Evolutionary conservation across 129 eudicot genomes (phyloP).

Genomic region (Solidago caesia): DNA sequence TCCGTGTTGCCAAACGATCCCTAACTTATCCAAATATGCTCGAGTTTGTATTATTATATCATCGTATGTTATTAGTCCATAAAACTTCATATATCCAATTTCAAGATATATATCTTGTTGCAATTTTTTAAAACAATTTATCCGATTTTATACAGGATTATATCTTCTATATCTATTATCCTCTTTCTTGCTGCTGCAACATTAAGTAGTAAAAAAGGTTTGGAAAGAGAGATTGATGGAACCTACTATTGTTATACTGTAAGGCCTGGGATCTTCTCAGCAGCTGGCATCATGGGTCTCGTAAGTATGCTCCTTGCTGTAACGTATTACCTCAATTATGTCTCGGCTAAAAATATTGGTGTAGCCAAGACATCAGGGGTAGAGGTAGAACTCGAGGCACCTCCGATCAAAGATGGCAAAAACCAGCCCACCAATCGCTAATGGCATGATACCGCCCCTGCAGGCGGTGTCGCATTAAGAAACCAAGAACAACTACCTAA

Average conservation of each 20-base stretch:
- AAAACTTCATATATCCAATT: not conserved
- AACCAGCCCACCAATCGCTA: not conserved
- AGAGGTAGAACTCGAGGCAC: slow-evolving; percentile 24
- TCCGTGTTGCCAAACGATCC: slow-evolving; percentile 12
- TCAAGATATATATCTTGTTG: not conserved
- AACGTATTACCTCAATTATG: slow-evolving; percentile 19
- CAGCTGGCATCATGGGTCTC: slow-evolving; percentile 20
- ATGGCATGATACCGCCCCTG: not conserved
- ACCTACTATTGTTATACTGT: slow-evolving; percentile 17
- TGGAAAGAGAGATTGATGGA: not conserved
- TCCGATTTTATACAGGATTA: slow-evolving; percentile 18
- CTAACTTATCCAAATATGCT: not conserved
- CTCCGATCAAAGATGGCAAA: not conserved
- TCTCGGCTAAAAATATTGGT: not conserved
- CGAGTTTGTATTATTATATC: slow-evolving; percentile 20
- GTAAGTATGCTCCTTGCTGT: slow-evolving; percentile 18
- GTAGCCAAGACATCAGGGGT: not conserved
- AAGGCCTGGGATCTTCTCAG: slow-evolving; percentile 10
- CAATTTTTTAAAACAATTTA: not conserved
- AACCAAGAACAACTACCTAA: not conserved
- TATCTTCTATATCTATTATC: slow-evolving; percentile 9
- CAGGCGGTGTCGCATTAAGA: not conserved
- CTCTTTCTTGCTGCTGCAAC: slow-evolving; percentile 19
- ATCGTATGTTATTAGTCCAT: slow-evolving; percentile 17
- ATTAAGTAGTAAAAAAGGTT: slow-evolving; percentile 11